A percentile compares a stretch with the other conserved stretches of the same genome.
Conservation (phyloP, 441 rosid genomes). For the Arabidopsis hybrid region DNA sequence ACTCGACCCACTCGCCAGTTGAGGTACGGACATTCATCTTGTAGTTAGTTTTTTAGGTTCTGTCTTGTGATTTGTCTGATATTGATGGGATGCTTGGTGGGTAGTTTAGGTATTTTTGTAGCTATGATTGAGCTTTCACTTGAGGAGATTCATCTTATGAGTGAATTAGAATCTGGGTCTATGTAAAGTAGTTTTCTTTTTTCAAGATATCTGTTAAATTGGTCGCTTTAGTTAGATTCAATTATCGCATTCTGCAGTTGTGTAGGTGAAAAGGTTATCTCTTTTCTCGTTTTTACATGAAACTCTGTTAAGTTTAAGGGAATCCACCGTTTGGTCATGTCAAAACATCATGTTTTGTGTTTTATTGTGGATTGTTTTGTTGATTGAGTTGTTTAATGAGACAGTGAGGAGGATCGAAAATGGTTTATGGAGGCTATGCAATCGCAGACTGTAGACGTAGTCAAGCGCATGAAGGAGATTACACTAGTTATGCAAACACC, state of each 20-base stretch:
- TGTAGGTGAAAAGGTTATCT: slow-evolving; percentile 1
- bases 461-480: slow-evolving; percentile 95
- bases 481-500: slow-evolving; percentile 92
- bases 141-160: background rate
- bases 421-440: slow-evolving; percentile 99
- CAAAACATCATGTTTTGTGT: background rate
- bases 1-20: slow-evolving; percentile 56
- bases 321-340: background rate
- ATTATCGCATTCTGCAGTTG: background rate
- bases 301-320: background rate
- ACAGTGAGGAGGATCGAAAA: slow-evolving; percentile 89
- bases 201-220: background rate
- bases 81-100: slow-evolving; percentile 16
- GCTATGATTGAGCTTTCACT: slow-evolving; percentile 14
- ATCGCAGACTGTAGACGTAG: slow-evolving; percentile 79
- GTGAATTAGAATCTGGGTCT: slow-evolving; percentile 5
- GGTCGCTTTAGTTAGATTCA: slow-evolving; percentile 1
- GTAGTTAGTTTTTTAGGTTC: slow-evolving; percentile 17
- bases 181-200: background rate
- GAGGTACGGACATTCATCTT: slow-evolving; percentile 51
- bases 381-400: slow-evolving; percentile 37
- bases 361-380: slow-evolving; percentile 19
- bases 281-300: slow-evolving; percentile 5
- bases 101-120: slow-evolving; percentile 3
- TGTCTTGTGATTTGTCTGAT: background rate